A percentile compares a stretch with the other conserved stretches of the same genome.
Evolutionary conservation across 1,139 yeast genomes (phyloP).

Genomic region (Geotrichum histeridarum): DNA sequence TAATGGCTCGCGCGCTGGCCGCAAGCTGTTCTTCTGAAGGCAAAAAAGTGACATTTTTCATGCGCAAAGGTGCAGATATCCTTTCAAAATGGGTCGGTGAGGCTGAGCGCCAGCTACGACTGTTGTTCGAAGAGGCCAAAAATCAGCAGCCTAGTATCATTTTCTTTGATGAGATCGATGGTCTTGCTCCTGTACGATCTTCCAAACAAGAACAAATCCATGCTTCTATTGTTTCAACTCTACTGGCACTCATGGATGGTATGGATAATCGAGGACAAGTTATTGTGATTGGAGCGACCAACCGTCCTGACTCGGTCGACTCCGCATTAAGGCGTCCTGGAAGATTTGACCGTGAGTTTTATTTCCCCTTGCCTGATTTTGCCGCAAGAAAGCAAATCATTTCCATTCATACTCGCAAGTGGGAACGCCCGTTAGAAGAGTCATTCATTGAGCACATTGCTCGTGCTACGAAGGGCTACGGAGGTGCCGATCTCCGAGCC

Average conservation of each 20-base stretch:
- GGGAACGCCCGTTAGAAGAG: constrained; percentile 69
- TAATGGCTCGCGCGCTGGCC: constrained; percentile 96
- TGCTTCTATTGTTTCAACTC: constrained; percentile 92
- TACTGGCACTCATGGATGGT: constrained; percentile 96
- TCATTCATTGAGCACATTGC: constrained; percentile 66
- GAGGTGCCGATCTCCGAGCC: constrained; percentile 96
- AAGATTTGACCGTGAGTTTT: constrained; percentile 92
- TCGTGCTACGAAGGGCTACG: constrained; percentile 84
- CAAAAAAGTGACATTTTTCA: constrained; percentile 86
- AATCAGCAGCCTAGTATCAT: constrained; percentile 94
- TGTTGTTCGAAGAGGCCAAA: constrained; percentile 91
- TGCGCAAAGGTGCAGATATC: constrained; percentile 98
- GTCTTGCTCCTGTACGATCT: constrained; percentile 94
- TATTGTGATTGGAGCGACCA: constrained; percentile 95
- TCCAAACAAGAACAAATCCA: constrained; percentile 97
- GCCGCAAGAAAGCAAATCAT: constrained; percentile 75
- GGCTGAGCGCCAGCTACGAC: constrained; percentile 88
- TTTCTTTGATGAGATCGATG: constrained; percentile 96
- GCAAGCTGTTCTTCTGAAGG: constrained; percentile 83
- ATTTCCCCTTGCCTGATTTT: constrained; percentile 86
- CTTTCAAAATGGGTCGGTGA: constrained; percentile 98
- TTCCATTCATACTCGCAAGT: constrained; percentile 77
- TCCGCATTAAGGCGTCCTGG: constrained; percentile 98
- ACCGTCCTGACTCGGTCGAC: constrained; percentile 95
- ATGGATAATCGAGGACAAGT: constrained; percentile 98